Evolutionary conservation across 305 asterid genomes (phyloP).

Genomic region (Rubia peregrina): DNA sequence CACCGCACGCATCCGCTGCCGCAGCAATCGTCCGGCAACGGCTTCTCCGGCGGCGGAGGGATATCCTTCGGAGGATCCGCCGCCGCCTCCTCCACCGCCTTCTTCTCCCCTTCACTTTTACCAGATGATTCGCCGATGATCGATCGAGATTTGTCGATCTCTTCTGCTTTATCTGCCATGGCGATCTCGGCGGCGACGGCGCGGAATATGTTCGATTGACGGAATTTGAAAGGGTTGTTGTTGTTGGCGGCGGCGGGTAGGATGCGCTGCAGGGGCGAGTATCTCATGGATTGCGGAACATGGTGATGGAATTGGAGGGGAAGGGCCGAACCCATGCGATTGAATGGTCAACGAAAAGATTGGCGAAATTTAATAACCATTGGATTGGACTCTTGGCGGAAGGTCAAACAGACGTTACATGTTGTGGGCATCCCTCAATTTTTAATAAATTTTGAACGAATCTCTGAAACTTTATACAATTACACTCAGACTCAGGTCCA

Average conservation of each 20-base stretch:
- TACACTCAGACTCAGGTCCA: background rate
- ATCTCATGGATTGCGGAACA: constrained; percentile 5
- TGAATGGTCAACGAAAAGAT: background rate
- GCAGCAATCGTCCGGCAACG: constrained; percentile 77
- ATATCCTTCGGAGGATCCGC: constrained; percentile 21
- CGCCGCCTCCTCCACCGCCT: constrained; percentile 26
- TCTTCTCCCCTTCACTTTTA: constrained; percentile 20
- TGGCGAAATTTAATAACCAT: background rate
- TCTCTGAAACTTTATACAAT: background rate
- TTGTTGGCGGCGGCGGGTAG: background rate
- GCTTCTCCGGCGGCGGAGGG: constrained; percentile 81
- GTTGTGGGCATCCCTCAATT: background rate
- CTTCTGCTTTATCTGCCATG: constrained; percentile 10
- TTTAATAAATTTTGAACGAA: background rate
- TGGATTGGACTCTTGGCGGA: background rate
- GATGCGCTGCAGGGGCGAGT: constrained; percentile 12
- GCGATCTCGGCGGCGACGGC: background rate
- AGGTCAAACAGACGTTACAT: background rate
- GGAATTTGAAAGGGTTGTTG: background rate
- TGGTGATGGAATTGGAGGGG: background rate
- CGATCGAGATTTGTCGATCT: background rate
- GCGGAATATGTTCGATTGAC: background rate
- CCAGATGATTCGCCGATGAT: background rate
- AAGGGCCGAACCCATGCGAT: constrained; percentile 5
- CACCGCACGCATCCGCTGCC: constrained; percentile 77